phyloP scores from a whole-genome alignment of 768 basidiomycete genomes.

The Boletus rubescentipes region DNA sequence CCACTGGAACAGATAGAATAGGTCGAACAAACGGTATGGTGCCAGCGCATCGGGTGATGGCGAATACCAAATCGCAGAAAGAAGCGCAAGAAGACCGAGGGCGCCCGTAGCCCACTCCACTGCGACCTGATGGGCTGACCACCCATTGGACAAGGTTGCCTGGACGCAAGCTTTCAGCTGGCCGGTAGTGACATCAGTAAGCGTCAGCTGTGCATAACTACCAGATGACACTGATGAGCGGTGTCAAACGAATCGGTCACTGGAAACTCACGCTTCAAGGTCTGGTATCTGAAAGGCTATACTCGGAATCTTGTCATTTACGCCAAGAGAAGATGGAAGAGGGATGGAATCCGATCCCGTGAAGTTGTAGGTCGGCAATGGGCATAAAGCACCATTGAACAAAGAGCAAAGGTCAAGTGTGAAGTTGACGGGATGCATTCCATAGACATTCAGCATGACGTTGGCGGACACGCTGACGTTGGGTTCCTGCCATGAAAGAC shows the following conservation, averaged over 20 bases:
- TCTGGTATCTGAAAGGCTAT: conserved; percentile 90
- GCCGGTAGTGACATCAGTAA: conserved; percentile 68
- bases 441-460: conserved; percentile 85
- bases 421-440: conserved; percentile 75
- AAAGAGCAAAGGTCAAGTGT: conserved; percentile 86
- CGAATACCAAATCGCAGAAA: conserved; percentile 56
- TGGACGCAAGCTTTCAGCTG: conserved; percentile 86
- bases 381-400: conserved; percentile 80
- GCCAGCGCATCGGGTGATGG: conserved; percentile 54
- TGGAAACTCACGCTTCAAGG: conserved; percentile 60
- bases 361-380: conserved; percentile 79
- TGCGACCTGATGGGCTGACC: conserved; percentile 70
- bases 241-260: not conserved
- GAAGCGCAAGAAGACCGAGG: conserved; percentile 59
- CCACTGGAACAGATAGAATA: conserved; percentile 81
- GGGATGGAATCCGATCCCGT: conserved; percentile 73
- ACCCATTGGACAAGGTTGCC: conserved; percentile 89
- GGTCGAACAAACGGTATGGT: conserved; percentile 77
- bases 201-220: conserved; percentile 69
- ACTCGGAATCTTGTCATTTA: conserved; percentile 59
- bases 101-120: conserved; percentile 80
- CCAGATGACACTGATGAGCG: conserved; percentile 3
- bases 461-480: conserved; percentile 82
- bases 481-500: conserved; percentile 46
- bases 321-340: conserved; percentile 57